Evolutionary conservation across 1,284 basidiomycete genomes (phyloP), one percentile per base, ranked within the genome.

Genomic region (Uromyces viciae-fabae): DNA sequence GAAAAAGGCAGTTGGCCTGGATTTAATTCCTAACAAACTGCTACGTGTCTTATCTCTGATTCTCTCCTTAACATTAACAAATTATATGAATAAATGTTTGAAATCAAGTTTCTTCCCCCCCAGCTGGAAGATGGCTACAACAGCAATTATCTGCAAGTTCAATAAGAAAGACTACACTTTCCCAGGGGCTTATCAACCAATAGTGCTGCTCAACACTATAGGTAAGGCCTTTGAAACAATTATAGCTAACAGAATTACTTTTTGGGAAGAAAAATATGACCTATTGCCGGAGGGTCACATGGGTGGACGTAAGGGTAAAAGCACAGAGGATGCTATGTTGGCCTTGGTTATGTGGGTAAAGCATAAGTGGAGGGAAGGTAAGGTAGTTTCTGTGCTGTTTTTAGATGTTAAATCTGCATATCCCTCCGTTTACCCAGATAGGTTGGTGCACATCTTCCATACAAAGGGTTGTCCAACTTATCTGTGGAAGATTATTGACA

Each of bases 351-450:
- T 31, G 19, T 60, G 64, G 64, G 38, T 40, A 7, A 28, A 68
- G 28, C 31, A 54, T 14, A n/a, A 74, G 33, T 74, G 72, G 72
- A n/a, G 33, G 22, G 31, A 56, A 15, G 36, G 38, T 15, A 56
- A 74, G 43, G 22, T 49, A 33, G 72, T 74, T 11, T 15, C 40
- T 4, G 69, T 36, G 2, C 28, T 73, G 7, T 80, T 73, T n/a
- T 25, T 80, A 19, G 77, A 80, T 58, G 52, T 80, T 11, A 73
- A 80, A 52, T 72, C 68, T 3, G 77, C 69, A 1, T 80, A 72
- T 42, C 77, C 69, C 4, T 49, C 54, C 15, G 77, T 80, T 1
- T 58, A 60, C 42, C 9, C 11, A 11, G 22, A 25, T 8, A 4
- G 69, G 25, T 54, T 80, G 17, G 7, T 46, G 1, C 25, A 62